Percentiles rank a stretch among this genome's conserved stretches.
phyloP scores from a whole-genome alignment of 2,329 filamentous ascomycete species.

The Nemania bipapillata region DNA sequence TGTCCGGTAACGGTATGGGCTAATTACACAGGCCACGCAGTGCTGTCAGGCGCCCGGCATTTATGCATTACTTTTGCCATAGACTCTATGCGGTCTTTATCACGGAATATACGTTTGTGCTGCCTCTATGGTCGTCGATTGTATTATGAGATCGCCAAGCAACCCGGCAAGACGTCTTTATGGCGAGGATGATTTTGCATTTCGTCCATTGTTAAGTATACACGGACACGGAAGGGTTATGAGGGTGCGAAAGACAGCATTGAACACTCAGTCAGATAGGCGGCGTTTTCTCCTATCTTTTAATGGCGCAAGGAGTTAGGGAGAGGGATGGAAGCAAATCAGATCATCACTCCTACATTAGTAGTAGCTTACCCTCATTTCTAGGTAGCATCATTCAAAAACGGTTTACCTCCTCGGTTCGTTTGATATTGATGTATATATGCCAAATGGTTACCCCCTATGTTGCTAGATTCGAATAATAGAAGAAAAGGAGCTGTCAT shows the following conservation, averaged over 20 bases:
- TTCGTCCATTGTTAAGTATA: conserved; percentile 39
- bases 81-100: conserved; percentile 20
- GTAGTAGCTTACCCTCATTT: conserved; percentile 34
- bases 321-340: conserved; percentile 39
- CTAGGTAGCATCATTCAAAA: conserved; percentile 37
- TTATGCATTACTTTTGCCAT: conserved; percentile 25
- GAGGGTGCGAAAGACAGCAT: conserved; percentile 41
- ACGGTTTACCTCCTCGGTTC: conserved; percentile 10
- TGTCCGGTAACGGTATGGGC: conserved; percentile 28
- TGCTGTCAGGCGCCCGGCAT: not conserved
- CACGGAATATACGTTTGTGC: conserved; percentile 12
- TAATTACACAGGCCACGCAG: conserved; percentile 9
- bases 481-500: not conserved
- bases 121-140: conserved; percentile 31
- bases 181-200: conserved; percentile 33
- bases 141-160: conserved; percentile 39
- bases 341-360: conserved; percentile 33
- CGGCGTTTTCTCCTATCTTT: conserved; percentile 35
- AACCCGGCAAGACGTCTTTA: conserved; percentile 34
- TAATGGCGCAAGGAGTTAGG: conserved; percentile 37
- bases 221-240: conserved; percentile 37
- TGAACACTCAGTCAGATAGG: conserved; percentile 43
- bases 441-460: not conserved
- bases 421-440: not conserved
- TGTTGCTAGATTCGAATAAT: not conserved